phyloP scores from a whole-genome alignment of 1,139 yeast genomes.

The Schizosaccharomyces versatilis region DNA sequence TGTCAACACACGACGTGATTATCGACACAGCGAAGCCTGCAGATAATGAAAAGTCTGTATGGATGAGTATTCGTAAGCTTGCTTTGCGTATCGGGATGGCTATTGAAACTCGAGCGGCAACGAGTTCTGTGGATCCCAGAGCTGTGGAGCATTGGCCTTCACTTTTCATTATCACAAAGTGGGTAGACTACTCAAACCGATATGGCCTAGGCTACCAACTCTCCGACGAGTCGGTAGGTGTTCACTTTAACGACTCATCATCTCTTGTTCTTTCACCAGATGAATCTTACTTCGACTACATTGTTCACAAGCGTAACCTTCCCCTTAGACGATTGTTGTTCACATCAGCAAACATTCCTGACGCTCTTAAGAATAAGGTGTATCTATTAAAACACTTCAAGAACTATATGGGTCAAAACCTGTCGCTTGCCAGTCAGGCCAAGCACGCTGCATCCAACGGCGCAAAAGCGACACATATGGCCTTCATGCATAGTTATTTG shows the following conservation, averaged over 20 bases:
- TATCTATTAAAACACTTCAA: conserved; percentile 59
- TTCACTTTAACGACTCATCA: conserved; percentile 61
- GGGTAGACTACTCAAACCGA: conserved; percentile 95
- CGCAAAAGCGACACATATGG: conserved; percentile 17
- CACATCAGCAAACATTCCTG: conserved; percentile 22
- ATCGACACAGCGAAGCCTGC: neutral
- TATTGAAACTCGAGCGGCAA: neutral
- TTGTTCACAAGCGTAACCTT: conserved; percentile 17
- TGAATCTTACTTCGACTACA: conserved; percentile 38
- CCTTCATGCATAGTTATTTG: conserved; percentile 59
- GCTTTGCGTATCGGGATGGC: neutral
- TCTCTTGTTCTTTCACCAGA: conserved; percentile 52
- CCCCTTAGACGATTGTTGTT: conserved; percentile 47
- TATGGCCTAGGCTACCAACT: conserved; percentile 90
- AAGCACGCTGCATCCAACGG: neutral
- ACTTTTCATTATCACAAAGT: conserved; percentile 45
- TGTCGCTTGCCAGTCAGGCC: conserved; percentile 9
- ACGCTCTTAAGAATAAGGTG: conserved; percentile 40
- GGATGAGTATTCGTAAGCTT: neutral
- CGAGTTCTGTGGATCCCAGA: neutral
- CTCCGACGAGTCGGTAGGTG: conserved; percentile 82
- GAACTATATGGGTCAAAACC: conserved; percentile 19
- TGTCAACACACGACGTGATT: neutral
- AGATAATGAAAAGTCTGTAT: neutral
- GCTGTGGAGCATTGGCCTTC: neutral